Conservation (phyloP, 345 rosid species). For the Lumnitzera racemosa region DNA sequence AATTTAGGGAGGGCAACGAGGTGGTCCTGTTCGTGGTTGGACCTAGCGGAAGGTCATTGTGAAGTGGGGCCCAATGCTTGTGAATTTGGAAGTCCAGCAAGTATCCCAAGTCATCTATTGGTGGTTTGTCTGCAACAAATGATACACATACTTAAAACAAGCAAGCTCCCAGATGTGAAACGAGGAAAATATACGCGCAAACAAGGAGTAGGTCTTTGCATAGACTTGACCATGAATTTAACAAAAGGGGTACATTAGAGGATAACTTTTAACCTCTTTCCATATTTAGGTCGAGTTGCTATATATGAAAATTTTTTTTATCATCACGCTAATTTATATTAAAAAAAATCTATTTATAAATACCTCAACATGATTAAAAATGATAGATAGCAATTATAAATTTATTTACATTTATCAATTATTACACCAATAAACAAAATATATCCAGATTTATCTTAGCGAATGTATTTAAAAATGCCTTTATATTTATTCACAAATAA, state of each 20-base stretch:
- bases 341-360: too few species aligned
- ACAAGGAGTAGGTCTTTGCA: background rate
- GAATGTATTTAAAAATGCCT: too few species aligned
- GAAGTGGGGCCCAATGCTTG: slow-evolving; percentile 85
- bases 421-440: background rate
- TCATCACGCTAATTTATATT: too few species aligned
- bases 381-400: too few species aligned
- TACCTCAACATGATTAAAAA: too few species aligned
- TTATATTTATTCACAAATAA: too few species aligned
- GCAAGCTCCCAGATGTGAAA: background rate
- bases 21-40: slow-evolving; percentile 55
- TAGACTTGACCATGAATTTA: too few species aligned
- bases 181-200: background rate
- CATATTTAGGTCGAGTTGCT: too few species aligned
- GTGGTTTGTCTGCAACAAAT: slow-evolving; percentile 69
- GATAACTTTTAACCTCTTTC: too few species aligned
- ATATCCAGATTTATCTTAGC: background rate
- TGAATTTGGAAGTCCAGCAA: slow-evolving; percentile 76
- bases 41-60: slow-evolving; percentile 80
- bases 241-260: too few species aligned
- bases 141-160: background rate
- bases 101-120: slow-evolving; percentile 51
- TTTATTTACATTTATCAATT: too few species aligned
- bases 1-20: slow-evolving; percentile 54
- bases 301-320: too few species aligned